Percentiles rank a stretch among this genome's conserved stretches.
These are phyloP conservation scores for Cinnamomum micranthum DNA, from an alignment of 164 flowering plant species.

Conservation along the genomic window DNA sequence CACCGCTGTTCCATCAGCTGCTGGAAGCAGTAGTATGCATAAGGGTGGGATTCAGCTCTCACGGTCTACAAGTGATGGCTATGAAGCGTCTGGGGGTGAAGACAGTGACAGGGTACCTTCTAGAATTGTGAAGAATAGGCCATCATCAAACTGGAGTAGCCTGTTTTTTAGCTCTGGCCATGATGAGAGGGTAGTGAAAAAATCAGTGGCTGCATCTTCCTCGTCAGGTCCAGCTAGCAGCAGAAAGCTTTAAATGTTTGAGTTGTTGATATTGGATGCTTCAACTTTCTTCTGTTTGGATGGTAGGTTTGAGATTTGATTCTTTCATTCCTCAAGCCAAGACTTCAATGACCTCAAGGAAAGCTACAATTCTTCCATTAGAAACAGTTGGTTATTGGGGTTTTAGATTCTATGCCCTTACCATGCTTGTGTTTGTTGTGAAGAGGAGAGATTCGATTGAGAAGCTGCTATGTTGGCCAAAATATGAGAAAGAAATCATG, in stretches of 20 bases:
- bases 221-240: constrained; percentile 36
- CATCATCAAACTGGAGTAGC: constrained; percentile 58
- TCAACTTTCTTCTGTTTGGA: not conserved
- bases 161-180: constrained; percentile 41
- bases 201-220: constrained; percentile 32
- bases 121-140: constrained; percentile 39
- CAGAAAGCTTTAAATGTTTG: constrained; percentile 29
- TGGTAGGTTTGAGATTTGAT: not conserved
- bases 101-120: constrained; percentile 83
- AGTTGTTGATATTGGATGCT: not conserved
- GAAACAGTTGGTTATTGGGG: not conserved
- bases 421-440: not conserved
- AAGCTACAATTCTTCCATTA: not conserved
- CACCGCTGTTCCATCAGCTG: constrained; percentile 27
- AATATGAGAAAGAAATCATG: not conserved
- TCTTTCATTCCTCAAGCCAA: constrained; percentile 1
- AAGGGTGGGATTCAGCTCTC: constrained; percentile 51
- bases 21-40: constrained; percentile 17
- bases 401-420: not conserved
- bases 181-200: constrained; percentile 30
- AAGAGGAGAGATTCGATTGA: not conserved
- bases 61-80: constrained; percentile 91
- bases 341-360: not conserved
- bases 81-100: constrained; percentile 97
- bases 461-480: not conserved